Conservation (phyloP, 2,329 filamentous ascomycete species). For the Trichoderma arundinaceum region DNA sequence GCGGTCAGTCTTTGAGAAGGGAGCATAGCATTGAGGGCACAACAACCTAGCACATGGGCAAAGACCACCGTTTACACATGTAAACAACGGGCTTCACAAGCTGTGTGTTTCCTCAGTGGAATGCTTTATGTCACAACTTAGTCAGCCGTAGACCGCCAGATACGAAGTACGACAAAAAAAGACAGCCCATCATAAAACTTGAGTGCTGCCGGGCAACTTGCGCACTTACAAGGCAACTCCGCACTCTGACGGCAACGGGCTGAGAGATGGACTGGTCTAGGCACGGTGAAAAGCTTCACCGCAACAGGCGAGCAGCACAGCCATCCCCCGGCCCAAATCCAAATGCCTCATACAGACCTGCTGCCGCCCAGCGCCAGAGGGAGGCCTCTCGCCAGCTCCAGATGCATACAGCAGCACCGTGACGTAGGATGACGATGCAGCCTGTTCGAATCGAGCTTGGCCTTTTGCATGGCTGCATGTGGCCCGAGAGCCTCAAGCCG, state of each 20-base stretch:
- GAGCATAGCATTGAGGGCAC: too few relatives aligned
- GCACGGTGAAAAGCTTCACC: conserved; percentile 28
- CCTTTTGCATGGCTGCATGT: not conserved
- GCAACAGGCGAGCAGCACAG: conserved; percentile 27
- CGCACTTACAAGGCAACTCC: not conserved
- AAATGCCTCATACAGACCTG: conserved; percentile 30
- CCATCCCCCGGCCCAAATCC: conserved; percentile 26
- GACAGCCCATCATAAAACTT: not conserved
- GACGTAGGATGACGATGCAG: conserved; percentile 31
- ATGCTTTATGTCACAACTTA: too few relatives aligned
- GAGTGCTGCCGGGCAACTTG: not conserved
- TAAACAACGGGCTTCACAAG: not conserved
- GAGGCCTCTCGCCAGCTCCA: conserved; percentile 19
- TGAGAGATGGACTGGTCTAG: conserved; percentile 23
- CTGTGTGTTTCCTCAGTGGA: too few relatives aligned
- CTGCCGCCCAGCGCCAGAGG: not conserved
- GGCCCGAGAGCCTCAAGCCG: conserved; percentile 21
- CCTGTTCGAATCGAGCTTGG: conserved; percentile 23
- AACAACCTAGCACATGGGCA: too few relatives aligned
- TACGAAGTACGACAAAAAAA: not conserved
- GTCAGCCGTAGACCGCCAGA: not conserved
- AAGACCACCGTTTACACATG: too few relatives aligned
- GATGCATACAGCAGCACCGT: conserved; percentile 5
- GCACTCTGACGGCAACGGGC: not conserved
- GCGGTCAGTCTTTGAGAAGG: too few relatives aligned